A percentile compares a stretch with the other conserved stretches of the same genome.
Conservation (phyloP, 2,329 filamentous ascomycete species). For the Neopestalotiopsis sp. region DNA sequence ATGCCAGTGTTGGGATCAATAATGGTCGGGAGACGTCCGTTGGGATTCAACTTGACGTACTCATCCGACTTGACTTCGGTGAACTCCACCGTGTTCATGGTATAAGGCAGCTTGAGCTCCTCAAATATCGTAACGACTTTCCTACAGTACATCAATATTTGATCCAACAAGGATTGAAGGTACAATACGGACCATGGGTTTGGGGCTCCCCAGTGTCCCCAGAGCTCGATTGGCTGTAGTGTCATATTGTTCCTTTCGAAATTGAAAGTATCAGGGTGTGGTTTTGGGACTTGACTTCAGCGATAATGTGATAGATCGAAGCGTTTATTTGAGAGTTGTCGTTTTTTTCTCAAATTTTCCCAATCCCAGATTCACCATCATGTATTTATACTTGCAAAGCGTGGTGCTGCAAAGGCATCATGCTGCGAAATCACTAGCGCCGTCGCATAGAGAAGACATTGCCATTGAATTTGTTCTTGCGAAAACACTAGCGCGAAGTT, state of each 20-base stretch:
- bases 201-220: conserved; percentile 10
- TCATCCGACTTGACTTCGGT: conserved; percentile 33
- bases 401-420: neutral
- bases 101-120: conserved; percentile 38
- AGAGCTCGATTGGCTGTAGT: neutral
- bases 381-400: no score
- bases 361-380: no score
- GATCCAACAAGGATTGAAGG: neutral
- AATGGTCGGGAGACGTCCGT: conserved; percentile 39
- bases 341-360: no score
- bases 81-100: conserved; percentile 21
- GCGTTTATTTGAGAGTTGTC: no score
- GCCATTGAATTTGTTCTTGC: neutral
- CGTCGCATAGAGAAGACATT: neutral
- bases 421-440: neutral
- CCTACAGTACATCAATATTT: neutral
- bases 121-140: conserved; percentile 36
- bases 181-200: neutral
- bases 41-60: conserved; percentile 37
- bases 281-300: no score
- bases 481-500: neutral
- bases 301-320: no score
- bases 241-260: neutral
- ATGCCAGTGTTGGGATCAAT: conserved; percentile 48
- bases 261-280: neutral